Base-by-base conservation (phyloP, 768 basidiomycete species). In the Cubamyces sp. region DNA sequence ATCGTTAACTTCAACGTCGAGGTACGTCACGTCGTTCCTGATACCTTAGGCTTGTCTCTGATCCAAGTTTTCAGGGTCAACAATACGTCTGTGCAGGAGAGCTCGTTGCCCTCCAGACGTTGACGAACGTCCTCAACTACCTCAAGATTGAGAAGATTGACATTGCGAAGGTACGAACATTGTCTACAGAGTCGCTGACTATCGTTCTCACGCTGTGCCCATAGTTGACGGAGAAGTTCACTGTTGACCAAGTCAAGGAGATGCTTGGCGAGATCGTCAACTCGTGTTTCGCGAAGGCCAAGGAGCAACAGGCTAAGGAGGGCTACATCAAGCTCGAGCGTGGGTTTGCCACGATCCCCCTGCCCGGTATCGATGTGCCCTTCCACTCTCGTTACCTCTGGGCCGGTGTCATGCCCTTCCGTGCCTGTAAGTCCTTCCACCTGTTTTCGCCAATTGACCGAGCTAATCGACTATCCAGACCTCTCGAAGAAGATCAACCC, bases 21-120 rank as follows among this genome's bases (percentile, higher is more conserved):
- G 81, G 92, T 93, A 69, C 16, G 81, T 71, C 19, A 7, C 19
- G 14, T 16, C 16, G 12, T 9, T n/a, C 19, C 37, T 46, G 5
- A 28, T 21, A 42, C 48, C 40, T 61, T 7, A 52, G 14, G 26
- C 28, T 23, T 1, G 28, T 25, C 28, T 16, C 26, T 19, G 7
- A 37, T 41, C 43, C 39, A 21, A 6, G 52, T 19, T 42, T 60
- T 57, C 76, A 97, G 90, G 96, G 96, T 64, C 95, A 97, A 85
- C 97, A 99, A 92, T 98, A 98, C 74, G 97, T 99, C 65, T 97
- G 94, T 69, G 97, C 97, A 46, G 97, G 97, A 75, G 96, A 98
- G 74, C 86, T 98, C 41, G 81, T 96, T 34, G 92, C 93, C 1
- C 80, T 98, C 39, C 94, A 97, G 67, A 92, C 94, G 0, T 84